These are phyloP conservation scores for Breviolum minutum DNA, from an alignment of 73 alveolate genomes.

Conservation along the genomic window DNA sequence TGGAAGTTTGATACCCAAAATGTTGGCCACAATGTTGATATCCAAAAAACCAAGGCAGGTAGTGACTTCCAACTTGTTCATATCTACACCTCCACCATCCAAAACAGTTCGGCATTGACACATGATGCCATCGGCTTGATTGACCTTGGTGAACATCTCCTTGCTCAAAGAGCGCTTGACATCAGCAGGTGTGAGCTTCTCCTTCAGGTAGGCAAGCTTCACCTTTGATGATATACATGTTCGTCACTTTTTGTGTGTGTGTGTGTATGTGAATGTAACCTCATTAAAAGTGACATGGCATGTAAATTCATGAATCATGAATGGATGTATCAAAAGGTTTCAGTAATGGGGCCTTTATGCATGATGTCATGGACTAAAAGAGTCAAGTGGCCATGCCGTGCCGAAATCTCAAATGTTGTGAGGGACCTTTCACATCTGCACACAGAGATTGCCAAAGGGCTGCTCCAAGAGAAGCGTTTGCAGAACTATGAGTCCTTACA, in stretches of 20 bases:
- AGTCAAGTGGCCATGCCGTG: neutral
- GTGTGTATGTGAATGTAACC: too few relatives aligned
- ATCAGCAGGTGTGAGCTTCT: neutral
- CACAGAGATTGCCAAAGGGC: neutral
- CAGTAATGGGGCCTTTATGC: neutral
- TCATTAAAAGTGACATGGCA: too few relatives aligned
- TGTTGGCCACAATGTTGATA: neutral
- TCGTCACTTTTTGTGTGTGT: too few relatives aligned
- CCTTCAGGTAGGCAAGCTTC: neutral
- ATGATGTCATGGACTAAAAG: neutral
- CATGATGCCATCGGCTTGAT: neutral
- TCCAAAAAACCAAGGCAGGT: neutral
- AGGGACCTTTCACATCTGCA: neutral
- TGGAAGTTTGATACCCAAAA: neutral
- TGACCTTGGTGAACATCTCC: neutral
- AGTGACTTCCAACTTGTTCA: neutral
- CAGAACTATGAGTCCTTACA: neutral
- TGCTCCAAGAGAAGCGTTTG: neutral
- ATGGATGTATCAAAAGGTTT: too few relatives aligned
- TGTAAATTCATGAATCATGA: too few relatives aligned
- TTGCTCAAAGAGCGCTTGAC: neutral
- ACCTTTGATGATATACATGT: neutral
- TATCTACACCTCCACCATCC: neutral
- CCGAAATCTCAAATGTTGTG: neutral
- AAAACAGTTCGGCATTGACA: neutral